These are phyloP conservation scores for Alternaria sp. DNA, from an alignment of 2,329 filamentous ascomycete genomes.

Conservation along the genomic window DNA sequence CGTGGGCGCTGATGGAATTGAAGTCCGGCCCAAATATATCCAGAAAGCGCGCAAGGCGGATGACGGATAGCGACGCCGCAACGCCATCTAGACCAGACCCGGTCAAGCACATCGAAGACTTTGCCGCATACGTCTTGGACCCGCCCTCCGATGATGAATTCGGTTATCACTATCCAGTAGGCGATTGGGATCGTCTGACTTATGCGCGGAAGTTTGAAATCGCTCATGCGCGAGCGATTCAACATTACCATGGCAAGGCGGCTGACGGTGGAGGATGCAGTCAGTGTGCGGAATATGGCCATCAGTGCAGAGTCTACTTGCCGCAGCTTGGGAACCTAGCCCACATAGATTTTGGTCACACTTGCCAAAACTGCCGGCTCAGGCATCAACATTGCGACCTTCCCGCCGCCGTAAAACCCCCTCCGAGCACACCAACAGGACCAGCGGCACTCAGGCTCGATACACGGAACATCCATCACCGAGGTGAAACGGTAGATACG, in stretches of 20 bases:
- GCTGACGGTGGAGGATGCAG: conserved; percentile 2
- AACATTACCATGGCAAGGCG: conserved; percentile 3
- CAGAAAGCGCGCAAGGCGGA: not conserved
- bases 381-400: not conserved
- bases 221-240: conserved; percentile 18
- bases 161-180: not conserved
- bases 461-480: not conserved
- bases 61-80: not conserved
- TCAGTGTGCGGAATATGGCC: conserved; percentile 3
- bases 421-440: not conserved
- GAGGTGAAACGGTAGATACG: not conserved
- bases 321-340: not conserved
- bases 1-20: conserved; percentile 6
- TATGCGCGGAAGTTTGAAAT: conserved; percentile 2
- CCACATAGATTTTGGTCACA: conserved; percentile 1
- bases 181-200: conserved; percentile 3
- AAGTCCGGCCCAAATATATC: not conserved
- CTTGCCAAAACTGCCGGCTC: conserved; percentile 15
- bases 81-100: not conserved
- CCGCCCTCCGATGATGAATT: conserved; percentile 4
- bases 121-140: conserved; percentile 5
- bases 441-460: not conserved
- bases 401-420: not conserved
- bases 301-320: conserved; percentile 12
- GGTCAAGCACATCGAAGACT: conserved; percentile 5